Conservation (phyloP, 1,139 yeast genomes). For the Zhuliangozyma parablackwelliae region DNA sequence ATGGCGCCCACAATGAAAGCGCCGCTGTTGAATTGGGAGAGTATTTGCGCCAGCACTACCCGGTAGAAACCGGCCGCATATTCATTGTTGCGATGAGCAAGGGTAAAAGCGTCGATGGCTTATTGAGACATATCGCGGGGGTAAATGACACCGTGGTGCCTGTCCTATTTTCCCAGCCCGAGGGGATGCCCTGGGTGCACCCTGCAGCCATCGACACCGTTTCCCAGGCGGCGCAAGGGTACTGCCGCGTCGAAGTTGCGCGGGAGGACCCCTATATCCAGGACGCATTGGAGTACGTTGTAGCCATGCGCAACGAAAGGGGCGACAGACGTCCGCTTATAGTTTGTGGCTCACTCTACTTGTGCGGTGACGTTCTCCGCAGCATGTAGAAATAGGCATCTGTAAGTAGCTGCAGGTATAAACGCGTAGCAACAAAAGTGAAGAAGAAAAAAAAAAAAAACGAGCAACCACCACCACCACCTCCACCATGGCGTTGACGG, state of each 20-base stretch:
- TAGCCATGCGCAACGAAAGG: slow-evolving; percentile 4
- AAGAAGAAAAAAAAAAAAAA: not conserved
- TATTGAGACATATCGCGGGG: slow-evolving; percentile 49
- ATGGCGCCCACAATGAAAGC: slow-evolving; percentile 90
- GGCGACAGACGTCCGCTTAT: slow-evolving; percentile 40
- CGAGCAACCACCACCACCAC: not conserved
- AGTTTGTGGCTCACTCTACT: slow-evolving; percentile 75
- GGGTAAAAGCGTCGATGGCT: slow-evolving; percentile 57
- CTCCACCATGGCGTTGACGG: slow-evolving; percentile 37
- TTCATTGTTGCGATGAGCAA: slow-evolving; percentile 72
- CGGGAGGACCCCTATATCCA: slow-evolving; percentile 7
- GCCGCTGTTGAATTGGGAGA: slow-evolving; percentile 68
- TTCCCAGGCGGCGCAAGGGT: slow-evolving; percentile 2
- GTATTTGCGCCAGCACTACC: slow-evolving; percentile 15
- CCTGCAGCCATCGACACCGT: slow-evolving; percentile 34
- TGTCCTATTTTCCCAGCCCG: slow-evolving; percentile 64
- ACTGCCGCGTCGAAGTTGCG: slow-evolving; percentile 20
- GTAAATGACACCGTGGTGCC: slow-evolving; percentile 54
- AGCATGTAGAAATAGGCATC: slow-evolving; percentile 1
- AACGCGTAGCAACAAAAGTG: not conserved
- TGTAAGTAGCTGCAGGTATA: slow-evolving; percentile 1
- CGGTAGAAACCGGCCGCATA: slow-evolving; percentile 33
- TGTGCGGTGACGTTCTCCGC: slow-evolving; percentile 62
- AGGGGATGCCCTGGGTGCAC: slow-evolving; percentile 90
- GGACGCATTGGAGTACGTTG: slow-evolving; percentile 16